These are phyloP conservation scores for Ophiostoma sp. DNA, from an alignment of 2,329 filamentous ascomycete genomes.

Conservation along the genomic window DNA sequence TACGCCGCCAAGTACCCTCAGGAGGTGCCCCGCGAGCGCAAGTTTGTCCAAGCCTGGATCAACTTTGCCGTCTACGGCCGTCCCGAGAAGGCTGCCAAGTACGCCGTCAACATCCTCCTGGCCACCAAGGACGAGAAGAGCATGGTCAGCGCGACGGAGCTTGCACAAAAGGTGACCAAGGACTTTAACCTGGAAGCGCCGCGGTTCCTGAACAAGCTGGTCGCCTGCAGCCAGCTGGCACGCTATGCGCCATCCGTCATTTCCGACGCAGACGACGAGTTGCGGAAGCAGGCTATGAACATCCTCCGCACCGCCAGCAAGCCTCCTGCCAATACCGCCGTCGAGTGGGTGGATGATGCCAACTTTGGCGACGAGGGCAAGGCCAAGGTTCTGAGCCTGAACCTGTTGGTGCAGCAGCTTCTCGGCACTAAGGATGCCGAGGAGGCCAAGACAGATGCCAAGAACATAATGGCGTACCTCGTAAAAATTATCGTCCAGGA, in stretches of 20 bases:
- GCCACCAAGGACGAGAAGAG: constrained; percentile 67
- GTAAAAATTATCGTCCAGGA: constrained; percentile 68
- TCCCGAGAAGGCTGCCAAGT: constrained; percentile 80
- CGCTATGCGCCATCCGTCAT: constrained; percentile 68
- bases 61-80: constrained; percentile 78
- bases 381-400: constrained; percentile 78
- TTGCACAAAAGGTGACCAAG: constrained; percentile 70
- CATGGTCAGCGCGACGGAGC: constrained; percentile 75
- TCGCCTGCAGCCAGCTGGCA: constrained; percentile 68
- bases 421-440: constrained; percentile 53
- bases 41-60: constrained; percentile 74
- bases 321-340: constrained; percentile 48
- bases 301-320: constrained; percentile 55
- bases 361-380: constrained; percentile 73
- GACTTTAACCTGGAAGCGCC: constrained; percentile 66
- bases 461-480: constrained; percentile 65
- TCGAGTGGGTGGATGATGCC: constrained; percentile 59
- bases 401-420: constrained; percentile 79
- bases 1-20: constrained; percentile 82
- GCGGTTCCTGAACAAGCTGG: constrained; percentile 70
- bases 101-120: constrained; percentile 86
- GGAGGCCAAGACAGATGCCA: constrained; percentile 48
- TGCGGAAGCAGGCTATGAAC: constrained; percentile 71
- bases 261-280: constrained; percentile 67
- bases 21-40: constrained; percentile 75